Evolutionary conservation across 352 stramenopile genomes (phyloP).

Genomic region (Pythium graminicola): DNA sequence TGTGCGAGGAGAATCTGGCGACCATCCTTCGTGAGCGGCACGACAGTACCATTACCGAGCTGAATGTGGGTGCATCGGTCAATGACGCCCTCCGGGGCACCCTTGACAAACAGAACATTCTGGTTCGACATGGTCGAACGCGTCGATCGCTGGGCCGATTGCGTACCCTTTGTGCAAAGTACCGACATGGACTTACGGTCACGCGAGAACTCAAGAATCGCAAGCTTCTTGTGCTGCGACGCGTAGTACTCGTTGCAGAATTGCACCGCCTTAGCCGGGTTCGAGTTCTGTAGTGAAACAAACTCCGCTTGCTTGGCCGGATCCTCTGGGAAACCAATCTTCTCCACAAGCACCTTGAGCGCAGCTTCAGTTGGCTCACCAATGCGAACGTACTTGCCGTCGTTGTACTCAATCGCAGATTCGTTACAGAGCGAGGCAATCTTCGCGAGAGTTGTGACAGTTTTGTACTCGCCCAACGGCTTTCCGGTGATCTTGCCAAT

Average conservation of each 20-base stretch:
- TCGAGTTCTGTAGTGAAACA: conserved; percentile 41
- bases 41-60: conserved; percentile 87
- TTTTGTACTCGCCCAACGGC: conserved; percentile 53
- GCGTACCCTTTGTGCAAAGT: conserved; percentile 61
- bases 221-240: conserved; percentile 83
- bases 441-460: conserved; percentile 79
- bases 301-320: conserved; percentile 55
- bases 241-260: conserved; percentile 81
- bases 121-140: conserved; percentile 56
- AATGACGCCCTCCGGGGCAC: conserved; percentile 95
- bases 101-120: conserved; percentile 98
- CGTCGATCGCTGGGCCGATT: conserved; percentile 35
- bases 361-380: conserved; percentile 97
- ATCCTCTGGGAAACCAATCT: conserved; percentile 88
- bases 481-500: conserved; percentile 63
- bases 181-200: conserved; percentile 99
- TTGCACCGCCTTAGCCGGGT: conserved; percentile 69
- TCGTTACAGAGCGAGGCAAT: conserved; percentile 97
- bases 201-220: conserved; percentile 95
- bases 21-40: conserved; percentile 87
- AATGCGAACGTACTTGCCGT: conserved; percentile 86
- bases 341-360: conserved; percentile 92
- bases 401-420: conserved; percentile 84
- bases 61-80: conserved; percentile 93
- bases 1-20: conserved; percentile 86